Base-by-base conservation (phyloP, 495 filamentous ascomycete species). In the Mycothermus thermophilus region DNA sequence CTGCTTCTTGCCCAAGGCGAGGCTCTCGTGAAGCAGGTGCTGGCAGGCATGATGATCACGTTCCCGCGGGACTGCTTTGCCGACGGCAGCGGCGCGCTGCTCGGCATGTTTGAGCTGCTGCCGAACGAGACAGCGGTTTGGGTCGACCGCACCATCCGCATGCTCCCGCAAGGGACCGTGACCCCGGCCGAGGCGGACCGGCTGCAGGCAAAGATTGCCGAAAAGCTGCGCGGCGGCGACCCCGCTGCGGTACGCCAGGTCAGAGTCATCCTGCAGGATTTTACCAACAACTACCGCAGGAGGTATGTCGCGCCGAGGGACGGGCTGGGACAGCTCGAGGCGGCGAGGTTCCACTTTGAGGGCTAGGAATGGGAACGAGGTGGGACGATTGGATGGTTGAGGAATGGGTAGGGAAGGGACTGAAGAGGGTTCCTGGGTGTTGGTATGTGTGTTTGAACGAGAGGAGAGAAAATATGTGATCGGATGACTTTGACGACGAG, bases 31-130 rank as follows among this genome's bases (percentile, higher is more conserved):
- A 85, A 93, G 53, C 81, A 83, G 27, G 73, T 92, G 25, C 60
- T 96, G 50, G 86, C 85, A 4, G 90, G 90, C 42, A 88, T 99
- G 86, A 95, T 99, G 87, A 95, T 94, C 52, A 84, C 76, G 0
- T 99, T 96, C 65, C 90, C 90, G 0, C 71, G 76, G 28, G 92
- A 94, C 52, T 95, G 86, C 59, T 86, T 96, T 55, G 72, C 87
- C 1, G 92, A 96, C 57, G 86, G 85, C 5, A 90, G 81, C 16
- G 83, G 86, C 8, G 81, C 93, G n/a, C 59, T 96, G 40, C 74
- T 99, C 47, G 77, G 72, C 1, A 63, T 95, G 42, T 93, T 96
- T 48, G 79, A 95, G 51, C 59, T 96, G 17, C 67, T 92, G 44
- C 92, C 92, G 0, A 59, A 72, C 25, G 71, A 87, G 43, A 78